Evolutionary conservation across 1,284 basidiomycete genomes (phyloP).

Genomic region (Ustilago vetiveriae): DNA sequence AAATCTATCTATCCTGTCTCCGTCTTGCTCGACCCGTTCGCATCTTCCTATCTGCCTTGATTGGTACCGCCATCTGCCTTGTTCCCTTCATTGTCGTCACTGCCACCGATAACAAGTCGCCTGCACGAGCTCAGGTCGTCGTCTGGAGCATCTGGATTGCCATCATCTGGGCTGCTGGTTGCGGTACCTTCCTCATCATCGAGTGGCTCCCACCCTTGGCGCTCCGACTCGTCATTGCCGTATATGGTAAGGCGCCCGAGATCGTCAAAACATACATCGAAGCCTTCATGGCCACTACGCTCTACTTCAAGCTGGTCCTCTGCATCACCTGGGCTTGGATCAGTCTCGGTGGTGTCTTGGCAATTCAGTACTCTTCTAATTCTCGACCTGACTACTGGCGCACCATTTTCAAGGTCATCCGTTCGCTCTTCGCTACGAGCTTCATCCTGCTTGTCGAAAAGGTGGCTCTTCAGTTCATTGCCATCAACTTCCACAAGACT

Average conservation of each 20-base stretch:
- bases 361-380: conserved; percentile 35
- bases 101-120: conserved; percentile 26
- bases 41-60: conserved; percentile 50
- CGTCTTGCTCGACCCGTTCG: conserved; percentile 61
- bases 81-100: conserved; percentile 63
- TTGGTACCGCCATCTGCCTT: conserved; percentile 57
- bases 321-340: conserved; percentile 66
- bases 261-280: conserved; percentile 57
- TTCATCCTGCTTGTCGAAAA: conserved; percentile 61
- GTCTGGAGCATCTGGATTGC: conserved; percentile 64
- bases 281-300: conserved; percentile 53
- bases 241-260: conserved; percentile 60
- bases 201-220: conserved; percentile 54
- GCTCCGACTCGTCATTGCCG: conserved; percentile 52
- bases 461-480: conserved; percentile 52
- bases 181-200: conserved; percentile 60
- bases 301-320: conserved; percentile 62
- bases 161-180: conserved; percentile 61
- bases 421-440: conserved; percentile 58
- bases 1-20: conserved; percentile 54
- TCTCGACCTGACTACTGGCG: conserved; percentile 52
- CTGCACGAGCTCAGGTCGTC: conserved; percentile 49
- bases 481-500: conserved; percentile 65
- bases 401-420: conserved; percentile 48
- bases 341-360: conserved; percentile 58